These are phyloP conservation scores for Penicillium canariense DNA, from an alignment of 495 filamentous ascomycete species.

Conservation along the genomic window DNA sequence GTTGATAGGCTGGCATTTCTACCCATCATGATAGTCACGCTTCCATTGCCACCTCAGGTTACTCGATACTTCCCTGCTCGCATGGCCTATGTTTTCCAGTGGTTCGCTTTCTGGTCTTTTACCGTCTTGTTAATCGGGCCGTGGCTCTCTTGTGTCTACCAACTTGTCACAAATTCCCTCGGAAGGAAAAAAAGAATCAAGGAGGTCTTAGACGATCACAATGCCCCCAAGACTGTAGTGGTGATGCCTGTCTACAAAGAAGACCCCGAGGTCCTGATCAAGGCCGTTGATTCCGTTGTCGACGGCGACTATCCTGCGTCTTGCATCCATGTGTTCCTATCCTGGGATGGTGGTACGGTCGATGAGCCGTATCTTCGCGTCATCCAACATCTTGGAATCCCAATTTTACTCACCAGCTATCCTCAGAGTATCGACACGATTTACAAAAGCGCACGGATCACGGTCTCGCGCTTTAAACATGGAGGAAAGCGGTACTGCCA, in stretches of 20 bases:
- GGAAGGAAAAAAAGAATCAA: conserved; percentile 82
- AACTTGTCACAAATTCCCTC: conserved; percentile 80
- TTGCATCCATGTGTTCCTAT: conserved; percentile 95
- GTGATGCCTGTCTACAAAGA: conserved; percentile 99
- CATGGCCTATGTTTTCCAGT: conserved; percentile 74
- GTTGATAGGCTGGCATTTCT: conserved; percentile 73
- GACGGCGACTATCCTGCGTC: conserved; percentile 91
- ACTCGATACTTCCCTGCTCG: conserved; percentile 63
- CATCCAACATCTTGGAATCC: conserved; percentile 83
- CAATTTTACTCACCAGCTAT: conserved; percentile 71
- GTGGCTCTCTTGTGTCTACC: conserved; percentile 91
- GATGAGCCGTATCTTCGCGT: conserved; percentile 89
- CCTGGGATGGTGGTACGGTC: conserved; percentile 87
- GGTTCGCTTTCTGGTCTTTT: conserved; percentile 98
- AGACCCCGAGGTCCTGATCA: conserved; percentile 77
- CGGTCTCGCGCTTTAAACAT: conserved; percentile 89
- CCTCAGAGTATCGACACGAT: conserved; percentile 88
- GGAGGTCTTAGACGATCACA: conserved; percentile 75
- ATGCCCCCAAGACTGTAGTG: conserved; percentile 92
- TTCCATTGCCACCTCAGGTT: conserved; percentile 75
- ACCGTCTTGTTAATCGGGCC: conserved; percentile 78
- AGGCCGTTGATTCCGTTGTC: conserved; percentile 88
- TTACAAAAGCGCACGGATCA: conserved; percentile 80
- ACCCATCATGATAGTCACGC: conserved; percentile 90
- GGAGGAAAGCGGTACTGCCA: conserved; percentile 94